Base-by-base conservation (phyloP, 148 eudicot species). In the Rheum nobile region DNA sequence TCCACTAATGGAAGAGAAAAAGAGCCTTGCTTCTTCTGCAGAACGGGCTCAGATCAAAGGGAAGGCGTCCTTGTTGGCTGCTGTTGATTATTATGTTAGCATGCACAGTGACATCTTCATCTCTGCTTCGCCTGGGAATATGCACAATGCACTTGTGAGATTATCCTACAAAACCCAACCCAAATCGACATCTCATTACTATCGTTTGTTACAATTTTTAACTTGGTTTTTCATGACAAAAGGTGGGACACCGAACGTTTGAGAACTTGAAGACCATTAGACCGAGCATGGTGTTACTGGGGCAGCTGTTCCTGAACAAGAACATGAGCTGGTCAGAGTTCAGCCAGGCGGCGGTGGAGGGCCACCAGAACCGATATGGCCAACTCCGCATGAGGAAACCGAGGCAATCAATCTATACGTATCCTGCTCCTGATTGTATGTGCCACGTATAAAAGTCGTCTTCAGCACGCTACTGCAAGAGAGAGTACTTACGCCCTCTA, bases 101-200 rank as follows among this genome's bases (percentile, higher is more conserved):
- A 90, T 95, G 91, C 88, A 88, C 75, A 95, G 99, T 75, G 97
- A 95, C 78, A 87, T 95, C 73, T 95, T 95, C 83, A 79, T 95
- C 76, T 95, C 99, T 72, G 99, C 99, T 72, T 95, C 99, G 21
- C 99, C 99, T 0, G 99, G 99, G 63, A 95, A 95, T 82, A 95
- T 95, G 99, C 99, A 95, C 81, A 95, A 95, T 82, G 99, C 99
- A 39, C 84, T 95, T 94, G 99, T 95, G 84, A 84, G 88, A 28
- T 61, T 29, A 61, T 59, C 67, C 67, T 59, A 29, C 19, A 31
- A 63, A 17, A n/a, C 61, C 61, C 26, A 54, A 54, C 29, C 61
- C 21, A n/a, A 54, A 54, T 28, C 4, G 9, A 41, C 5, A 41
- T 41, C 28, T 22, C 28, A n/a, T n/a, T 8, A 54, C n/a, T 1